Conservation (phyloP, 1,284 basidiomycete species). For the Cystobasidium pallidum region DNA sequence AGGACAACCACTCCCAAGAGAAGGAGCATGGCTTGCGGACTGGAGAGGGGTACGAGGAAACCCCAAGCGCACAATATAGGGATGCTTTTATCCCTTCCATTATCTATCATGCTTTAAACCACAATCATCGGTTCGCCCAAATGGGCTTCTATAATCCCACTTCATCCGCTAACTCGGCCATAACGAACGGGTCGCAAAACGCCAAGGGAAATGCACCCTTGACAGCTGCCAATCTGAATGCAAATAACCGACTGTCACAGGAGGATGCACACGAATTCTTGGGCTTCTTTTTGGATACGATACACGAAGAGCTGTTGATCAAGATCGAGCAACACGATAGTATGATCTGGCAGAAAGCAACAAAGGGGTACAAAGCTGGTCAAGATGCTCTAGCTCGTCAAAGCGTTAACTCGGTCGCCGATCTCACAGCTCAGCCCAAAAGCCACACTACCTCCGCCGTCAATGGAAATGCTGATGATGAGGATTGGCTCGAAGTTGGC, state of each 20-base stretch:
- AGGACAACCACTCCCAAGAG: conserved; percentile 20
- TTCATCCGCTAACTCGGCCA: conserved; percentile 53
- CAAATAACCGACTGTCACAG: conserved; percentile 73
- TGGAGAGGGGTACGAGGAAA: conserved; percentile 54
- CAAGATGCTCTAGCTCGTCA: conserved; percentile 57
- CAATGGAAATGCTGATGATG: conserved; percentile 53
- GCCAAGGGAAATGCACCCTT: conserved; percentile 3
- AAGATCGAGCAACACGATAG: conserved; percentile 38
- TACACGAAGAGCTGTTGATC: conserved; percentile 75
- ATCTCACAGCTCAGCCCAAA: conserved; percentile 55
- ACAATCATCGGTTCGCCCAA: conserved; percentile 88
- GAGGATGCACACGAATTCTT: conserved; percentile 99
- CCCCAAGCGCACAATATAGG: conserved; percentile 10
- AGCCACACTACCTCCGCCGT: conserved; percentile 46
- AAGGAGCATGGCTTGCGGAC: conserved; percentile 39
- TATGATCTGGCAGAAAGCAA: conserved; percentile 35
- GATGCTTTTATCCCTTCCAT: conserved; percentile 82
- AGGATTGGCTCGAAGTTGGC: conserved; percentile 87
- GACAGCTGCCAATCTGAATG: conserved; percentile 23
- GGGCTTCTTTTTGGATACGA: conserved; percentile 93
- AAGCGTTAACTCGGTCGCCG: conserved; percentile 61
- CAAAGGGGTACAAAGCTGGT: conserved; percentile 45
- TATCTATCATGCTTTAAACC: conserved; percentile 94
- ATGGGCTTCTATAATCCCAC: conserved; percentile 68
- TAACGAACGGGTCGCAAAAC: conserved; percentile 16